A percentile compares a stretch with the other conserved stretches of the same genome.
phyloP scores from a whole-genome alignment of 495 filamentous ascomycete species.

The Sphaerosporella brunnea region DNA sequence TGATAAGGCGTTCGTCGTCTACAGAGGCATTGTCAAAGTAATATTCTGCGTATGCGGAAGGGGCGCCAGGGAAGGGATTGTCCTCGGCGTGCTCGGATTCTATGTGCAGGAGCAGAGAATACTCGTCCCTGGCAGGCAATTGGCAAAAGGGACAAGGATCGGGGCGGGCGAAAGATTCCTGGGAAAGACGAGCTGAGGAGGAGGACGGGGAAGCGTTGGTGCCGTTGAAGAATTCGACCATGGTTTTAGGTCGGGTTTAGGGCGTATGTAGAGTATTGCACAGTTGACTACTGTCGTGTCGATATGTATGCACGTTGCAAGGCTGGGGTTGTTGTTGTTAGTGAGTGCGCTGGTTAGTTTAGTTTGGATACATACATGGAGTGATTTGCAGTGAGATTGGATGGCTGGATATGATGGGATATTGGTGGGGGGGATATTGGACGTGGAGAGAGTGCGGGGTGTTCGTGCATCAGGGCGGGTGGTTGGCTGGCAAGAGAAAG shows the following conservation, averaged over 20 bases:
- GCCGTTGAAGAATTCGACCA: too few relatives aligned
- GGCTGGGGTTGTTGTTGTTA: not conserved
- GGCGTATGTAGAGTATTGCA: not conserved
- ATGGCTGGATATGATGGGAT: too few relatives aligned
- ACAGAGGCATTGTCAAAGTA: slow-evolving; percentile 3
- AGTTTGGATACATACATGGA: too few relatives aligned
- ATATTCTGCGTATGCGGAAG: slow-evolving; percentile 11
- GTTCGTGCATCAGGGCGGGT: too few relatives aligned
- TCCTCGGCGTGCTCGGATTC: slow-evolving; percentile 39
- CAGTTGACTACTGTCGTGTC: not conserved
- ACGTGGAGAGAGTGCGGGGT: too few relatives aligned
- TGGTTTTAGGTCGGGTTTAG: too few relatives aligned
- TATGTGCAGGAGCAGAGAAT: slow-evolving; percentile 37
- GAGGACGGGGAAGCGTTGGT: not conserved
- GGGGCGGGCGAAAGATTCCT: slow-evolving; percentile 1
- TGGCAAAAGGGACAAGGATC: slow-evolving; percentile 33
- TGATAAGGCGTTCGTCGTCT: slow-evolving; percentile 18
- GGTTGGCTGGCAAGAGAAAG: too few relatives aligned
- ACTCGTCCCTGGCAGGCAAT: slow-evolving; percentile 24
- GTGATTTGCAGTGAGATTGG: too few relatives aligned
- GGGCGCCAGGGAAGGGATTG: slow-evolving; percentile 35
- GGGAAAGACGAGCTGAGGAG: not conserved
- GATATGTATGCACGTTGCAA: not conserved
- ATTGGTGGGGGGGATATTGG: too few relatives aligned
- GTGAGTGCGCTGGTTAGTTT: not conserved